Conservation (phyloP, 805 yeast genomes). For the Blastobotrys americana region DNA sequence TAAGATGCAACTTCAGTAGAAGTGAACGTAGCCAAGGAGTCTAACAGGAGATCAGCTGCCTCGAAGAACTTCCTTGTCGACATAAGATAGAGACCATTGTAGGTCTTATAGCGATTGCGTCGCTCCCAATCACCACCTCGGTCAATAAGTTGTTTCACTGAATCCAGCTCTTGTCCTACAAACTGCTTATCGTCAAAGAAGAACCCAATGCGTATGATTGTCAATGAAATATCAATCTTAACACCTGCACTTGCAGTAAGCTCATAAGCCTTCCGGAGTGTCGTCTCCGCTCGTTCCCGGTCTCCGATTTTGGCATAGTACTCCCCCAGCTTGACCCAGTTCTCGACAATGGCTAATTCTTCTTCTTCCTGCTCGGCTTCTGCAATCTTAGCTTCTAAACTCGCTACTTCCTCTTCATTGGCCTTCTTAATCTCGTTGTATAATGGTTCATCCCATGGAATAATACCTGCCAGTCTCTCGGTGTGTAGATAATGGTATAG, state of each 20-base stretch:
- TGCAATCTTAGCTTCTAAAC: constrained; percentile 39
- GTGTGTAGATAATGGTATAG: constrained; percentile 64
- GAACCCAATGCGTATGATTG: constrained; percentile 82
- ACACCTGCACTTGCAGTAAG: constrained; percentile 80
- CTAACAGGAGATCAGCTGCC: constrained; percentile 79
- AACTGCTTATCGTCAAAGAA: constrained; percentile 72
- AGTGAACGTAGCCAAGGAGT: constrained; percentile 90
- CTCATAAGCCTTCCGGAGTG: constrained; percentile 66
- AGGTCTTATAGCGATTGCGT: constrained; percentile 88
- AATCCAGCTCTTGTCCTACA: constrained; percentile 65
- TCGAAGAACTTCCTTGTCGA: constrained; percentile 80
- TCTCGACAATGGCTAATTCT: constrained; percentile 70
- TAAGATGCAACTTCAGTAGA: constrained; percentile 84
- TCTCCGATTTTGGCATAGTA: constrained; percentile 84
- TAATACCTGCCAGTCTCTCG: constrained; percentile 32
- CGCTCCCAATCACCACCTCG: constrained; percentile 99
- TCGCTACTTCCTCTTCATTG: constrained; percentile 50
- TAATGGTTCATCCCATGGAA: constrained; percentile 55
- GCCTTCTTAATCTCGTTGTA: constrained; percentile 44
- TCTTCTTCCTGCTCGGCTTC: constrained; percentile 71
- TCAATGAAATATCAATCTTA: constrained; percentile 77
- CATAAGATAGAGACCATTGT: constrained; percentile 74
- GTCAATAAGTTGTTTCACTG: constrained; percentile 69
- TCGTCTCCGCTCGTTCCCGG: constrained; percentile 55
- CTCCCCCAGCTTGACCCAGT: constrained; percentile 77